These are phyloP conservation scores for Zalaria sp. DNA, from an alignment of 2,329 filamentous ascomycete genomes.

Conservation along the genomic window DNA sequence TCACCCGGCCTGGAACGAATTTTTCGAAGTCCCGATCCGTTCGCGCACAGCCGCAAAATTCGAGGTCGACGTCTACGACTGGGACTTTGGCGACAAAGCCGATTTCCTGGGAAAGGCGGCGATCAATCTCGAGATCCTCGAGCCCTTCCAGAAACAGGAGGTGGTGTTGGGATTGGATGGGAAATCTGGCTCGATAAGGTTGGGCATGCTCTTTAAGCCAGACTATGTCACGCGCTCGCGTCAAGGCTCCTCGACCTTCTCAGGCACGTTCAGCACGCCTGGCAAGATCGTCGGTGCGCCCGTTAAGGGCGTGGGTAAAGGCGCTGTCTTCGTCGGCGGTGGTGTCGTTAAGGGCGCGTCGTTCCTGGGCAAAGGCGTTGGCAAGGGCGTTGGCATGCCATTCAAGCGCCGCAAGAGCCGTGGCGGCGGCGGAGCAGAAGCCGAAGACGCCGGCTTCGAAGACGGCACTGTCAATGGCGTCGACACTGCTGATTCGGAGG, in stretches of 20 bases:
- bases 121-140: conserved; percentile 65
- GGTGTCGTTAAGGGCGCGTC: conserved; percentile 80
- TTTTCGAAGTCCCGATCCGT: conserved; percentile 70
- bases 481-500: conserved; percentile 5
- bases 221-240: conserved; percentile 77
- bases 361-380: conserved; percentile 63
- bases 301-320: conserved; percentile 80
- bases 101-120: conserved; percentile 70
- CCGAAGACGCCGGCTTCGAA: conserved; percentile 1
- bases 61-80: conserved; percentile 74
- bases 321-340: conserved; percentile 56
- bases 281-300: conserved; percentile 87
- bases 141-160: conserved; percentile 74
- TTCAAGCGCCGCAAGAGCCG: conserved; percentile 53
- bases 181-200: conserved; percentile 68
- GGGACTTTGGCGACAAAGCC: conserved; percentile 91
- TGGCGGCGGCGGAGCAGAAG: not conserved
- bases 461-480: conserved; percentile 9
- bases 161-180: conserved; percentile 66
- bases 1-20: conserved; percentile 90
- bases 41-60: conserved; percentile 80
- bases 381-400: too few relatives aligned
- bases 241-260: conserved; percentile 86
- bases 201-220: conserved; percentile 84
- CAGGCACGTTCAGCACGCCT: conserved; percentile 73